Percentiles rank a stretch among this genome's conserved stretches.
phyloP scores from a whole-genome alignment of 78 protist genomes.

The Dictyostelium discoideum region dicty_2.7 NC_007089.4:2738001-2738500 shows the following conservation, averaged over 20 bases:
- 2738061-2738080: slow-evolving; percentile 38
- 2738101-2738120: not conserved
- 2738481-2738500: slow-evolving; percentile 69
- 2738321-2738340: not conserved
- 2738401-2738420: not conserved
- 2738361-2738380: not conserved
- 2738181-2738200: slow-evolving; percentile 55
- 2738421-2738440: slow-evolving; percentile 41
- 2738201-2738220: slow-evolving; percentile 10
- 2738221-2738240: slow-evolving; percentile 28
- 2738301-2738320: not conserved
- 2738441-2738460: slow-evolving; percentile 62
- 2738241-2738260: slow-evolving; percentile 27
- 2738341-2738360: too few species aligned
- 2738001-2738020: slow-evolving; percentile 30
- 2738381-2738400: not conserved
- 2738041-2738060: slow-evolving; percentile 20
- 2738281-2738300: not conserved
- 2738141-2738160: slow-evolving; percentile 45
- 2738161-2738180: slow-evolving; percentile 70
- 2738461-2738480: slow-evolving; percentile 16
- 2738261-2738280: slow-evolving; percentile 37
- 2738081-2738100: not conserved
- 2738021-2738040: slow-evolving; percentile 50
- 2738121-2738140: slow-evolving; percentile 53